These are phyloP conservation scores for Phialophora chinensis DNA, from an alignment of 2,329 filamentous ascomycete species.

Conservation along the genomic window DNA sequence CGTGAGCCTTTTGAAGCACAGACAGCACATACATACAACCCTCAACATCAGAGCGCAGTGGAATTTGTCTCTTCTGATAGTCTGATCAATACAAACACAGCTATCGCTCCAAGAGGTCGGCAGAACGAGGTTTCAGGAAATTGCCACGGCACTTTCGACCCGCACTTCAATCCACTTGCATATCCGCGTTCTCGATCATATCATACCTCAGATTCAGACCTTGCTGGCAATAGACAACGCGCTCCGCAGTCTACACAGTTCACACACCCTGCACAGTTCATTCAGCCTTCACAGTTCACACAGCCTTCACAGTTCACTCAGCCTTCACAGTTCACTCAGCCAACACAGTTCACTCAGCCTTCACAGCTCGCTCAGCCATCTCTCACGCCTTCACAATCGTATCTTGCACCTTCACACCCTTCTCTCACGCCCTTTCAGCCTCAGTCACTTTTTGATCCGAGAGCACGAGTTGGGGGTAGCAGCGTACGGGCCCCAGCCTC, in stretches of 20 bases:
- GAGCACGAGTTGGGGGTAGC: no score
- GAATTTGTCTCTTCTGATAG: background rate
- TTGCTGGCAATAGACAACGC: background rate
- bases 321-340: no score
- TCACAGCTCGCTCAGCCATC: background rate
- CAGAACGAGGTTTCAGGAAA: background rate
- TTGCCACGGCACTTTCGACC: background rate
- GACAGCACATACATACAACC: background rate
- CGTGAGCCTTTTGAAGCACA: background rate
- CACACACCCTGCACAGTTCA: no score
- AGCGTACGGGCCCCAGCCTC: background rate
- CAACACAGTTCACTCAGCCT: background rate
- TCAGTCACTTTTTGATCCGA: no score
- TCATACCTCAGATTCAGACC: background rate
- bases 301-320: no score
- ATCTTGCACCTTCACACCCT: no score
- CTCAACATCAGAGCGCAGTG: background rate
- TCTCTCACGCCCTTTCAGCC: no score
- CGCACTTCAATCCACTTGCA: background rate
- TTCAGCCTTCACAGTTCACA: no score
- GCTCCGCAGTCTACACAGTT: background rate
- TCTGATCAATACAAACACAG: background rate
- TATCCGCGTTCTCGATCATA: background rate
- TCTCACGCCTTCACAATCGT: no score
- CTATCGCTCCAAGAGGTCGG: background rate